Evolutionary conservation across 169 alveolate genomes (phyloP).

Genomic region (Perkinsus olseni): DNA sequence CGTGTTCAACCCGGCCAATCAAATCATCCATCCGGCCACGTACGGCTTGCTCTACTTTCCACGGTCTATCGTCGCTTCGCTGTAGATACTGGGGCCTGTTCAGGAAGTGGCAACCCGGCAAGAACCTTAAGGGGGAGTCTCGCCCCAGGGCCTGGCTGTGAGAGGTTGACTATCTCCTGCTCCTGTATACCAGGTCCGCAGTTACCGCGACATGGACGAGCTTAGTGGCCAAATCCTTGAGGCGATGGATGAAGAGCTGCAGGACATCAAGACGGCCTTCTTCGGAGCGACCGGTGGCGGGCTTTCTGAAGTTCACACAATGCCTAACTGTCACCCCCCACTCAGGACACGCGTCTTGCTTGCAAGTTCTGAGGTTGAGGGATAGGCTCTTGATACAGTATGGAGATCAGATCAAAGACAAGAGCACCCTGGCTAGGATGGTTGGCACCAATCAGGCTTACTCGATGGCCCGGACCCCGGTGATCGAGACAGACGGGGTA

Average conservation of each 20-base stretch:
- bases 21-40: slow-evolving; percentile 39
- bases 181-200: background rate
- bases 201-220: background rate
- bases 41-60: background rate
- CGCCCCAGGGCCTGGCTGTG: background rate
- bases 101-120: background rate
- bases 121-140: background rate
- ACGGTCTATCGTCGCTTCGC: background rate
- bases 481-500: background rate
- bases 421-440: background rate
- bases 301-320: background rate
- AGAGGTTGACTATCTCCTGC: background rate
- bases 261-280: background rate
- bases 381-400: background rate
- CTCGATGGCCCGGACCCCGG: background rate
- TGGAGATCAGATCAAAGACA: background rate
- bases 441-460: background rate
- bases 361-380: background rate
- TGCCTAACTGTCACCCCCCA: background rate
- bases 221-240: background rate
- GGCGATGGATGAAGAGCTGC: background rate
- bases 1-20: slow-evolving; percentile 34
- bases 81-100: background rate
- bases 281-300: background rate
- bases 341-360: background rate